A percentile compares a stretch with the other conserved stretches of the same genome.
phyloP scores from a whole-genome alignment of 1,284 basidiomycete genomes.

The Pseudozyma thailandica region DNA sequence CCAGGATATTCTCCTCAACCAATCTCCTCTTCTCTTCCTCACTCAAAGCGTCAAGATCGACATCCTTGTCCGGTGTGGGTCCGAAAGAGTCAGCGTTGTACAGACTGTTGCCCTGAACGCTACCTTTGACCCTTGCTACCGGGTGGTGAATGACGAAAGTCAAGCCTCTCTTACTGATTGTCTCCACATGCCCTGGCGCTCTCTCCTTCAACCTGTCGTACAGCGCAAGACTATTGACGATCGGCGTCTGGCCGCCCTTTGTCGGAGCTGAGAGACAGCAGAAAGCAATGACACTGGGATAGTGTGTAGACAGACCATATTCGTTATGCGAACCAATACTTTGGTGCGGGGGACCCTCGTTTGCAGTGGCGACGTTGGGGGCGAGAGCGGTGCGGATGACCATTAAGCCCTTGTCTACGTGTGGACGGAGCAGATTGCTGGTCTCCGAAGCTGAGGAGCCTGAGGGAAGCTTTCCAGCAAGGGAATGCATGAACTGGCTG shows the following conservation, averaged over 20 bases:
- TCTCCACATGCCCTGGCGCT: conserved; percentile 22
- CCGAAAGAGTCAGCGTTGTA: conserved; percentile 48
- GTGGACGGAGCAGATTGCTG: conserved; percentile 20
- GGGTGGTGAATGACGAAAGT: conserved; percentile 52
- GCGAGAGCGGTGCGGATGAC: conserved; percentile 42
- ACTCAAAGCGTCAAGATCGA: conserved; percentile 13
- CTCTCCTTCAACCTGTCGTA: conserved; percentile 41
- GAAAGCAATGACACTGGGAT: conserved; percentile 48
- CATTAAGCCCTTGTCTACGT: conserved; percentile 53
- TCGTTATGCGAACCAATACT: conserved; percentile 51
- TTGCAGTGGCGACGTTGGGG: conserved; percentile 48
- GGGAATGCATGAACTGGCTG: conserved; percentile 41
- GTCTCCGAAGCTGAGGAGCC: background rate
- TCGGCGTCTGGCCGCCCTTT: conserved; percentile 45
- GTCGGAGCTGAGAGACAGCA: conserved; percentile 45
- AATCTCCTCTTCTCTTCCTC: conserved; percentile 39
- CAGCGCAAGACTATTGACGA: conserved; percentile 45
- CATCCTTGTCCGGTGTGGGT: conserved; percentile 19
- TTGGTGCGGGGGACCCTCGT: conserved; percentile 48
- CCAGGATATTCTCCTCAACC: conserved; percentile 42
- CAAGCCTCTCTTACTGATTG: conserved; percentile 24
- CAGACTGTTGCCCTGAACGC: conserved; percentile 43
- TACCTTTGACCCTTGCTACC: conserved; percentile 32
- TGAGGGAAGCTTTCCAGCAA: conserved; percentile 14
- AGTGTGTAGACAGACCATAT: conserved; percentile 46